Evolutionary conservation across 1,284 basidiomycete species (phyloP).

Genomic region (Ceratorhiza oryzae-sativae): DNA sequence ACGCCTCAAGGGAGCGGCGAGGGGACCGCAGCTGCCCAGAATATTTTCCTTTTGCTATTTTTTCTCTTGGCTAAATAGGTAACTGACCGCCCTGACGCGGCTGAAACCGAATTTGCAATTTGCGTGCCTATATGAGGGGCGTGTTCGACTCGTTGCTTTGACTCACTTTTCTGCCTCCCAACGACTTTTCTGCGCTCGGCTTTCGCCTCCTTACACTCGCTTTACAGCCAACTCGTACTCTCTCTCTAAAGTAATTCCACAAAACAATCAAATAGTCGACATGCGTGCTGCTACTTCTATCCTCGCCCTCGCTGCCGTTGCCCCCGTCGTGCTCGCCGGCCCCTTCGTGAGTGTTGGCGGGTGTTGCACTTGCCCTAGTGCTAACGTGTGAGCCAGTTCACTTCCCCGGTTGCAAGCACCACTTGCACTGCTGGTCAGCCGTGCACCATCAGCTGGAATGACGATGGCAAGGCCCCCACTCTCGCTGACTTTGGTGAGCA

Average conservation of each 20-base stretch:
- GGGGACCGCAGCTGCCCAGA: not conserved
- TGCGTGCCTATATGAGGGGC: constrained; percentile 14
- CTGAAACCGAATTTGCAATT: constrained; percentile 34
- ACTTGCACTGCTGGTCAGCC: constrained; percentile 50
- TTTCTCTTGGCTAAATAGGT: constrained; percentile 25
- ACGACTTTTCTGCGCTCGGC: constrained; percentile 9
- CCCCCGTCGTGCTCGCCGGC: constrained; percentile 19
- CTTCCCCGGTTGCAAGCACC: constrained; percentile 47
- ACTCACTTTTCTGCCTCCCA: constrained; percentile 8
- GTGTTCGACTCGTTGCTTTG: not conserved
- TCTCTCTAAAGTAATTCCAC: not conserved
- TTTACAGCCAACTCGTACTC: constrained; percentile 30
- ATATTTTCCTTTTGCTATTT: not conserved
- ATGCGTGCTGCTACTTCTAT: constrained; percentile 32
- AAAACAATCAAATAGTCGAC: constrained; percentile 18
- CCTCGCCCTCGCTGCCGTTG: constrained; percentile 14
- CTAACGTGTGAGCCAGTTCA: constrained; percentile 29
- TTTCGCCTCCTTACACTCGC: constrained; percentile 14
- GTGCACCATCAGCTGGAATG: constrained; percentile 51
- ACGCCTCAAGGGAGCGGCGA: no score
- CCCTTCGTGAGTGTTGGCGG: constrained; percentile 24
- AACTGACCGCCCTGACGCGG: constrained; percentile 18
- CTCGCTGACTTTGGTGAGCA: constrained; percentile 49
- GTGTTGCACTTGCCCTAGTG: no score
- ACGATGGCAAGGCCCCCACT: constrained; percentile 50